Evolutionary conservation across 1,284 basidiomycete species (phyloP).

Genomic region (Porogramme epimiltina): DNA sequence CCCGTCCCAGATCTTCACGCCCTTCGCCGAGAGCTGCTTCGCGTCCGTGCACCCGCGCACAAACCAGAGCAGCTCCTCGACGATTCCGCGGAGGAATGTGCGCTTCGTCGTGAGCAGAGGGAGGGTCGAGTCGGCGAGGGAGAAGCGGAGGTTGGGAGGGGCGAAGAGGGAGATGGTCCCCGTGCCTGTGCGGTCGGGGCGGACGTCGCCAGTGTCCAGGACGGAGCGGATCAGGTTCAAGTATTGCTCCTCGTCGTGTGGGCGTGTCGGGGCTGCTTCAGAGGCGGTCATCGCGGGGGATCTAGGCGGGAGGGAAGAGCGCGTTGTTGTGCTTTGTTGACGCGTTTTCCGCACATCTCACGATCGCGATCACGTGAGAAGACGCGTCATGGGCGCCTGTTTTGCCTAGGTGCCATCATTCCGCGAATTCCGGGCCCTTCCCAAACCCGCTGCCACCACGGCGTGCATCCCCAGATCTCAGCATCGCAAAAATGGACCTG

Average conservation of each 20-base stretch:
- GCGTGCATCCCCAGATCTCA: no score
- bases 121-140: slow-evolving; percentile 70
- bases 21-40: slow-evolving; percentile 75
- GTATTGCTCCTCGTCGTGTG: slow-evolving; percentile 87
- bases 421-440: no score
- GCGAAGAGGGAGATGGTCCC: slow-evolving; percentile 92
- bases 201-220: slow-evolving; percentile 71
- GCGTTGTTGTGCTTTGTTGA: slow-evolving; percentile 14
- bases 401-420: not conserved
- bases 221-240: slow-evolving; percentile 79
- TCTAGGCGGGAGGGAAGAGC: slow-evolving; percentile 1
- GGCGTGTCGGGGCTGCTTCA: slow-evolving; percentile 7
- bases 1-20: slow-evolving; percentile 97
- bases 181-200: slow-evolving; percentile 91
- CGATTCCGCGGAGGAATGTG: slow-evolving; percentile 89
- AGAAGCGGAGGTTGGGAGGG: slow-evolving; percentile 86
- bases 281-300: slow-evolving; percentile 11
- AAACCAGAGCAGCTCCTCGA: slow-evolving; percentile 98
- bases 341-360: not conserved
- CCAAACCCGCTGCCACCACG: no score
- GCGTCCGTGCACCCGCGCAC: slow-evolving; percentile 87
- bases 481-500: no score
- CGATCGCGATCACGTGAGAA: slow-evolving; percentile 7
- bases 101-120: slow-evolving; percentile 96
- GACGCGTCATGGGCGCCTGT: slow-evolving; percentile 1